phyloP scores from a whole-genome alignment of 192 early-diverging fungal genomes.

The Podila horticola region DNA sequence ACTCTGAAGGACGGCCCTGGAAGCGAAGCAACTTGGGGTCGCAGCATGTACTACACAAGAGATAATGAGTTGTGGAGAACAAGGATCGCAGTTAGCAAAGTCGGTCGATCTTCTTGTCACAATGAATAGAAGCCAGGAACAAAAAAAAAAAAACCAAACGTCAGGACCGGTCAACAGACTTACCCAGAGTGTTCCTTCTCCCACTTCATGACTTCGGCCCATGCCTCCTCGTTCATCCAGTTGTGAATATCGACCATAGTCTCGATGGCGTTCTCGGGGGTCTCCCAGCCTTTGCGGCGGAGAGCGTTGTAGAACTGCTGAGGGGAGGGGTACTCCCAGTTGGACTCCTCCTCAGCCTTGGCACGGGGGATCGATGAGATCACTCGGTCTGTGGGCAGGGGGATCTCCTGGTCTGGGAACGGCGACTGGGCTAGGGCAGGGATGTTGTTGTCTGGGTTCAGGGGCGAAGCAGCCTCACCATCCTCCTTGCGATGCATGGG shows the following conservation, averaged over 20 bases:
- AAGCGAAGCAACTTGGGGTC: conserved; percentile 80
- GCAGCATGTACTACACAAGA: conserved; percentile 43
- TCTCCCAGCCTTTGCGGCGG: conserved; percentile 86
- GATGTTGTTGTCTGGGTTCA: conserved; percentile 96
- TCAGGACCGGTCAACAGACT: conserved; percentile 6
- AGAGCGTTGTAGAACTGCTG: conserved; percentile 93
- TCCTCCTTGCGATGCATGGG: conserved; percentile 57
- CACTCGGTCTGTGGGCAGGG: conserved; percentile 83
- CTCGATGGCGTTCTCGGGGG: conserved; percentile 84
- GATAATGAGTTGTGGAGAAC: background rate
- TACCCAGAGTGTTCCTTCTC: conserved; percentile 75
- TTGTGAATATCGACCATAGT: conserved; percentile 99
- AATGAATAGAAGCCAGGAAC: background rate
- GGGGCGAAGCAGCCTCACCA: conserved; percentile 35
- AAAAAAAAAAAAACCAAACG: conserved; percentile 1
- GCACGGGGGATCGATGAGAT: conserved; percentile 85
- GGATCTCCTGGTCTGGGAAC: conserved; percentile 70
- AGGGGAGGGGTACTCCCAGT: conserved; percentile 92
- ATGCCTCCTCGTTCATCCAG: conserved; percentile 95
- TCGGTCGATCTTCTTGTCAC: no score
- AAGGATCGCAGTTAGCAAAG: background rate
- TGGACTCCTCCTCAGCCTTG: conserved; percentile 50
- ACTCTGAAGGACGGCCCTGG: conserved; percentile 84
- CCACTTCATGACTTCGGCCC: conserved; percentile 96
- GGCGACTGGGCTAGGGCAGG: conserved; percentile 79